phyloP scores from a whole-genome alignment of 2,329 filamentous ascomycete genomes.

The Trichocomaceae sp. region DNA sequence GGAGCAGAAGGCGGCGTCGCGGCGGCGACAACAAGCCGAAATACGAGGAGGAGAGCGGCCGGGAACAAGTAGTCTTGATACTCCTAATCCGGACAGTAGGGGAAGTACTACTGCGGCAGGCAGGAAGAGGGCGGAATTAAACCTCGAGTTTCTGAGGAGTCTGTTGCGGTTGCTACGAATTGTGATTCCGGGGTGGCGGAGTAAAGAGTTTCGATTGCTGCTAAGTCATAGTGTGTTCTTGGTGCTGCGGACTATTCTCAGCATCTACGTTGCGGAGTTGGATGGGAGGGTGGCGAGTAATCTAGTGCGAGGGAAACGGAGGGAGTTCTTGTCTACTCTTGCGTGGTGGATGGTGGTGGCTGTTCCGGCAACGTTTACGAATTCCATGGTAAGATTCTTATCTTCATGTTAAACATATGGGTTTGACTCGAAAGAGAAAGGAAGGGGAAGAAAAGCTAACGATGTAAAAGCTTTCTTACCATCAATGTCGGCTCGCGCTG shows the following conservation, averaged over 20 bases:
- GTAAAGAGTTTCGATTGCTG: constrained; percentile 78
- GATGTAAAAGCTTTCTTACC: constrained; percentile 76
- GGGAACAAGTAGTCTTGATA: constrained; percentile 32
- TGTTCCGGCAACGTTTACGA: constrained; percentile 92
- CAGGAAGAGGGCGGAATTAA: constrained; percentile 81
- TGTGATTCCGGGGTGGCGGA: constrained; percentile 82
- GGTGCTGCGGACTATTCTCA: constrained; percentile 83
- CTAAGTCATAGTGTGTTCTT: constrained; percentile 91
- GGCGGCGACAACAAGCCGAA: constrained; percentile 58
- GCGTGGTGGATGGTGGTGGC: constrained; percentile 99
- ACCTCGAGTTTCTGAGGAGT: constrained; percentile 76
- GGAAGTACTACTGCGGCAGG: constrained; percentile 26
- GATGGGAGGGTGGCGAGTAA: constrained; percentile 90
- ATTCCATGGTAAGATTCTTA: constrained; percentile 72
- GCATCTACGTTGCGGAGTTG: constrained; percentile 90
- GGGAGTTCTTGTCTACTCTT: constrained; percentile 79
- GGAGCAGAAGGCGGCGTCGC: constrained; percentile 81
- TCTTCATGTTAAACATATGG: too few species aligned
- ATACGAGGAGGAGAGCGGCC: constrained; percentile 44
- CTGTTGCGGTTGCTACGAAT: constrained; percentile 73
- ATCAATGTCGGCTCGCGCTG: constrained; percentile 88
- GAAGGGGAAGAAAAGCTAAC: too few species aligned
- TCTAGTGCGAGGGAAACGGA: constrained; percentile 82
- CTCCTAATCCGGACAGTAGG: constrained; percentile 23
- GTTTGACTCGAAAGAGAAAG: too few species aligned